phyloP scores from a whole-genome alignment of 2,329 filamentous ascomycete species.

The Chaetoscypha palmicola region DNA sequence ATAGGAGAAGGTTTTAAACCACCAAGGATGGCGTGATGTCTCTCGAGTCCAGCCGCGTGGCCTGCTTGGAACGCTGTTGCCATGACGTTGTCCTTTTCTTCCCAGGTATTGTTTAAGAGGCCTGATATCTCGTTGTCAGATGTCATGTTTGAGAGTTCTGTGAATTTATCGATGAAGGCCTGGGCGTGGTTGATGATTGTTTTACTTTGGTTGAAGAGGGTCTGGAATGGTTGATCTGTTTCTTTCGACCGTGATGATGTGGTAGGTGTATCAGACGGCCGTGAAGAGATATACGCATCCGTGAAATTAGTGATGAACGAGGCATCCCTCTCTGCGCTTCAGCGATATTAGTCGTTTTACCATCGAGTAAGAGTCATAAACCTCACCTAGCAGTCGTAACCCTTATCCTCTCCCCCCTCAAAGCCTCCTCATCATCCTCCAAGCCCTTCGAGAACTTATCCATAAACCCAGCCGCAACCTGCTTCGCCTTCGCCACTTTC shows the following conservation, averaged over 20 bases:
- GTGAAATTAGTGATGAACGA: slow-evolving; percentile 20
- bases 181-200: slow-evolving; percentile 12
- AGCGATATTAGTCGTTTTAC: neutral
- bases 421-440: slow-evolving; percentile 8
- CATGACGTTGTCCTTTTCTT: slow-evolving; percentile 9
- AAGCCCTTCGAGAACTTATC: slow-evolving; percentile 13
- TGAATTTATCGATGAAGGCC: slow-evolving; percentile 15
- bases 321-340: slow-evolving; percentile 16
- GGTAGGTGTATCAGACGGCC: too few relatives aligned
- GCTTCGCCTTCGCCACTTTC: slow-evolving; percentile 18
- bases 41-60: slow-evolving; percentile 18
- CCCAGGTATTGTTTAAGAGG: slow-evolving; percentile 18
- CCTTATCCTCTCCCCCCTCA: slow-evolving; percentile 13
- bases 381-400: neutral
- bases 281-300: slow-evolving; percentile 17
- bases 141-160: slow-evolving; percentile 13
- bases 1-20: neutral
- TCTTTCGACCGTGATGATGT: neutral
- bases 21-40: slow-evolving; percentile 14
- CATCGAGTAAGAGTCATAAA: neutral
- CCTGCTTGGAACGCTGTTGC: slow-evolving; percentile 16
- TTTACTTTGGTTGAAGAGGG: slow-evolving; percentile 14
- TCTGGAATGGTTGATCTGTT: neutral
- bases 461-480: slow-evolving; percentile 15
- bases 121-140: slow-evolving; percentile 1